Conservation (phyloP, 495 filamentous ascomycete species). For the Aspergillus incahuasiensis region DNA sequence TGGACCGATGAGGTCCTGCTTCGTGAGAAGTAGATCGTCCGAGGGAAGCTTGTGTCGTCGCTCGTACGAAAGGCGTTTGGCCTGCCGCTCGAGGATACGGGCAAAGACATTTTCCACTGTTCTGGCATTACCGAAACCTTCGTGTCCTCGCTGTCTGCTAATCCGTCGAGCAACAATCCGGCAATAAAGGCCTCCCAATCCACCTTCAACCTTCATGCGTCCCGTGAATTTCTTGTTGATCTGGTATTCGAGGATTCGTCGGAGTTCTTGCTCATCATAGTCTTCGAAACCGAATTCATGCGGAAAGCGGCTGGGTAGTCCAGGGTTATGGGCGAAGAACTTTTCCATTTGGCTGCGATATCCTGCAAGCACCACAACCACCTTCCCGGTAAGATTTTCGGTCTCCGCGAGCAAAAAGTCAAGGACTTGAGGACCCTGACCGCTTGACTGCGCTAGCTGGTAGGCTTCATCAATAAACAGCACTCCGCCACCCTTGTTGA, state of each 20-base stretch:
- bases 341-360: conserved; percentile 76
- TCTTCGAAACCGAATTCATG: conserved; percentile 62
- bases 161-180: conserved; percentile 60
- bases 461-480: conserved; percentile 76
- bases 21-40: conserved; percentile 1
- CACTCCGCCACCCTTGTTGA: conserved; percentile 58
- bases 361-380: conserved; percentile 74
- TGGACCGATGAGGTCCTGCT: conserved; percentile 22
- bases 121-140: conserved; percentile 71
- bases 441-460: conserved; percentile 49
- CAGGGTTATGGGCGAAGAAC: conserved; percentile 75
- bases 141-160: conserved; percentile 55
- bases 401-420: conserved; percentile 73
- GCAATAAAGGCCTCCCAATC: conserved; percentile 57
- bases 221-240: conserved; percentile 47
- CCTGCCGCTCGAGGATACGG: conserved; percentile 53
- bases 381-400: conserved; percentile 68
- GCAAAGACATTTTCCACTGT: conserved; percentile 59
- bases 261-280: conserved; percentile 63
- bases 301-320: conserved; percentile 68
- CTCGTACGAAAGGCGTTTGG: conserved; percentile 47
- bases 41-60: conserved; percentile 19
- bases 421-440: conserved; percentile 57
- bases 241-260: conserved; percentile 44
- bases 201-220: conserved; percentile 57